Evolutionary conservation across 2,329 filamentous ascomycete genomes (phyloP), one percentile per base, ranked within the genome.

Genomic region (Aureobasidium sp.): DNA sequence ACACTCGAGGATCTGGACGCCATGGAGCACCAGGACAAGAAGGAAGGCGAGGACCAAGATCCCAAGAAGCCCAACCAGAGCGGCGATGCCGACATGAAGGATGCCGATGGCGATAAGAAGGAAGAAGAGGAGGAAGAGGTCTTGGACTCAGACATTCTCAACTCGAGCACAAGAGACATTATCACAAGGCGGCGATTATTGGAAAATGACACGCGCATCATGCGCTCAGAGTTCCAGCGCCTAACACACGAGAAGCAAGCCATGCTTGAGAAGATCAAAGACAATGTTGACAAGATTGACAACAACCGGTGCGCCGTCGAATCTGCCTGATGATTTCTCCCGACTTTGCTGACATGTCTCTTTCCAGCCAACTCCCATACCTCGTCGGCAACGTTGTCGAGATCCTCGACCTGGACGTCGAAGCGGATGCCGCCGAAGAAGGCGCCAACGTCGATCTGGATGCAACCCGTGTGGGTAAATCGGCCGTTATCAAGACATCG

Each of bases 261-360:
- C 53, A 99, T 99, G 94, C 87, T 87, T 63, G 93, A 97, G 77
- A 97, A 97, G 82, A 97, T 99, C 77, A 97, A 97, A 83, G 94
- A 99, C 75, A 99, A 99, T 73, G 80, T 90, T 71, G 95, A 99
- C 69, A 99, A 99, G 85, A 99, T 99, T 72, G 92, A 95, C 69
- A 97, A 99, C 79, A 99, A 99, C 81, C 86, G 92, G 92, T 96
- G 80, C 68, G 82, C 62, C 68, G 82, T 60, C 32, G 36, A 12
- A 5, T 3, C 1, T 26, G 8, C 44, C 7, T 5, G 17, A 2
- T 9, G 1, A 6, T 44, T 10, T 10, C 39, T 13, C 17, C 9
- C 15, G 20, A n/a, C 34, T 52, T 32, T 63, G 60, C 60, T 57
- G 39, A 67, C 61, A 37, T 27, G 27, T 48, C 63, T 48, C 63